phyloP scores from a whole-genome alignment of 1,284 basidiomycete species.

The Rhodotorula mucilaginosa region DNA sequence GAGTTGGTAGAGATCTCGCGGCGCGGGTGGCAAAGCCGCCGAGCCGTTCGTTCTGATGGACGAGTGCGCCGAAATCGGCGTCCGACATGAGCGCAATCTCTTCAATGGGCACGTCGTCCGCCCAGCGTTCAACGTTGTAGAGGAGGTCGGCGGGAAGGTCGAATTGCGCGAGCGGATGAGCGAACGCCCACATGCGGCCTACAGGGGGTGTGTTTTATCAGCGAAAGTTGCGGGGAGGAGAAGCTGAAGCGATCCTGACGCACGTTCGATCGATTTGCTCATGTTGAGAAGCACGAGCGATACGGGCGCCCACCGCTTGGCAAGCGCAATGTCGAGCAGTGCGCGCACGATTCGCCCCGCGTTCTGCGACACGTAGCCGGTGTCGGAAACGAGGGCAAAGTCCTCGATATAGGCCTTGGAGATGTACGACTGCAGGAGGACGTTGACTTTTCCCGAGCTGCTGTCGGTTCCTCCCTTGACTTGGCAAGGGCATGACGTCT shows the following conservation, averaged over 20 bases:
- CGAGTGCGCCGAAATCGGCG: constrained; percentile 72
- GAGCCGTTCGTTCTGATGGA: constrained; percentile 83
- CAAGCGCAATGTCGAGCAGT: constrained; percentile 89
- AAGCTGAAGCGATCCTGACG: constrained; percentile 1
- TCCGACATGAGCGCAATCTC: constrained; percentile 75
- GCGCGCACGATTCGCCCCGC: constrained; percentile 91
- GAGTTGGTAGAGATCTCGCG: constrained; percentile 80
- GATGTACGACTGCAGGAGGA: constrained; percentile 88
- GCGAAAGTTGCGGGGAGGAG: too few species aligned
- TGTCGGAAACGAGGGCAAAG: constrained; percentile 95
- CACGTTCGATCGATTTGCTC: constrained; percentile 65
- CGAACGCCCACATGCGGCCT: constrained; percentile 88
- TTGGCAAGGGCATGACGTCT: constrained; percentile 67
- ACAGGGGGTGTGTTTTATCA: too few species aligned
- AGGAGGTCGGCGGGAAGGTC: constrained; percentile 73
- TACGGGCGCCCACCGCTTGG: constrained; percentile 82
- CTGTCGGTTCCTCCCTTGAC: constrained; percentile 77
- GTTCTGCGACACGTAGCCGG: constrained; percentile 78
- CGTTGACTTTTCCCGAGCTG: constrained; percentile 89
- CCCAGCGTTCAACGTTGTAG: constrained; percentile 75
- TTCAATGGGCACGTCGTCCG: constrained; percentile 74
- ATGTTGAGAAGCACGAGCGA: constrained; percentile 80
- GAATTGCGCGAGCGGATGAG: constrained; percentile 82
- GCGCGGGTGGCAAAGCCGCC: constrained; percentile 75
- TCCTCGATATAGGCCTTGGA: constrained; percentile 80